Conservation (phyloP, 78 protist species). For the Guillardia theta region DNA sequence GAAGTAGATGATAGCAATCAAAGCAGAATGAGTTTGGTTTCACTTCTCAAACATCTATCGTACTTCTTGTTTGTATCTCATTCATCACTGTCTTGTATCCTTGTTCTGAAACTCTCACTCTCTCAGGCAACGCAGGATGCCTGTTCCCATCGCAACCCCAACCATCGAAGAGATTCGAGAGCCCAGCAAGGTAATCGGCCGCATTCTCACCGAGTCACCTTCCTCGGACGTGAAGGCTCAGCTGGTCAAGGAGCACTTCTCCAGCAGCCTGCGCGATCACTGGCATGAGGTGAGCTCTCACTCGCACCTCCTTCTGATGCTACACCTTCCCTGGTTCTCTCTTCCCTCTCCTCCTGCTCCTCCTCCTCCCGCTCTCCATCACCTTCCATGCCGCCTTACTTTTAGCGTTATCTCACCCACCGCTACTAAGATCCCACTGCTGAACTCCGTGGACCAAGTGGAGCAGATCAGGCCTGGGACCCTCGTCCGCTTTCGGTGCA, state of each 20-base stretch:
- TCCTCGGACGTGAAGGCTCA: background rate
- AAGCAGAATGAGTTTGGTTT: no score
- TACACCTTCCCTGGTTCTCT: no score
- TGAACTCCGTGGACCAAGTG: background rate
- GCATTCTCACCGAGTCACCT: no score
- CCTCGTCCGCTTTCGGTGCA: constrained; percentile 7
- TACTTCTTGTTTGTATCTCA: no score
- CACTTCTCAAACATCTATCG: no score
- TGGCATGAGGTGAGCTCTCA: background rate
- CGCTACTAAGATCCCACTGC: background rate
- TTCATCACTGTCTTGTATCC: no score
- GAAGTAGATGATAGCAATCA: no score
- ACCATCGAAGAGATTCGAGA: background rate
- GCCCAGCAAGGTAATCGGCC: background rate
- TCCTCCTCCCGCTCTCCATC: background rate
- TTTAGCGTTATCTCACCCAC: background rate
- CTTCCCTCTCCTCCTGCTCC: background rate
- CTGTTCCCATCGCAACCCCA: background rate
- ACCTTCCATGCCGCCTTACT: background rate
- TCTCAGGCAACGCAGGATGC: no score
- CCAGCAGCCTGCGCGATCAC: background rate
- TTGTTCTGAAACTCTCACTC: no score
- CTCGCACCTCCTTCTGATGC: background rate
- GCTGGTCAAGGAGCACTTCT: background rate
- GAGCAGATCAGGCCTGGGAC: background rate